Evolutionary conservation across 225 moss, liverwort and hornwort genomes (phyloP).

Genomic region (Rhytidiadelphus loreus): DNA sequence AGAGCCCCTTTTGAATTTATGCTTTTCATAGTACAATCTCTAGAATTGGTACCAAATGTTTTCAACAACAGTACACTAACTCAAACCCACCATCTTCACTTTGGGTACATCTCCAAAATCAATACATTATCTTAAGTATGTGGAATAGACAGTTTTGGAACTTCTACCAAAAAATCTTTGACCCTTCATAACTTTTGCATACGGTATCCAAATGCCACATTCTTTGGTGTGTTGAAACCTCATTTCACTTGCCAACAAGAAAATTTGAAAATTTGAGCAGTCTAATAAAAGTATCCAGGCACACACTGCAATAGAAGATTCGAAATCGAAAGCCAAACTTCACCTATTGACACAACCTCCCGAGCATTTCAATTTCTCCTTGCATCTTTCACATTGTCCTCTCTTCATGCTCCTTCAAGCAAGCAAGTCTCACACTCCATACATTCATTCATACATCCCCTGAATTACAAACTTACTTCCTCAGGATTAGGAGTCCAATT

Average conservation of each 20-base stretch:
- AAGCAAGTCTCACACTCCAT: no score
- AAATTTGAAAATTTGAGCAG: not conserved
- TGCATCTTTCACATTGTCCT: not conserved
- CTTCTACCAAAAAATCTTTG: not conserved
- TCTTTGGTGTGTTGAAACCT: not conserved
- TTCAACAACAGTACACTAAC: not conserved
- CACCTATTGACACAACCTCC: not conserved
- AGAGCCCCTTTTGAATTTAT: accelerated
- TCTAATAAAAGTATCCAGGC: not conserved
- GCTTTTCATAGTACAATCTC: not conserved
- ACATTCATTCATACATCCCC: no score
- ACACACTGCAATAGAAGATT: not conserved
- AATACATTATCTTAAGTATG: not conserved
- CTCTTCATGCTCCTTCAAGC: not conserved
- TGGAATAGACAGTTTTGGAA: accelerated
- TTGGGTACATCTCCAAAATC: not conserved
- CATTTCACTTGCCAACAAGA: not conserved
- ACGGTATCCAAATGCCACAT: not conserved
- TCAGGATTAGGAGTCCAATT: not conserved
- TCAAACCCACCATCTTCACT: not conserved
- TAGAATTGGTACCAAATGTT: not conserved
- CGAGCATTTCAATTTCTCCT: not conserved
- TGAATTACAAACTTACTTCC: not conserved
- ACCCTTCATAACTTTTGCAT: not conserved
- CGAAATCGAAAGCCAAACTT: not conserved